phyloP scores from a whole-genome alignment of 192 early-diverging fungal genomes.

The Pilaira anomala region DNA sequence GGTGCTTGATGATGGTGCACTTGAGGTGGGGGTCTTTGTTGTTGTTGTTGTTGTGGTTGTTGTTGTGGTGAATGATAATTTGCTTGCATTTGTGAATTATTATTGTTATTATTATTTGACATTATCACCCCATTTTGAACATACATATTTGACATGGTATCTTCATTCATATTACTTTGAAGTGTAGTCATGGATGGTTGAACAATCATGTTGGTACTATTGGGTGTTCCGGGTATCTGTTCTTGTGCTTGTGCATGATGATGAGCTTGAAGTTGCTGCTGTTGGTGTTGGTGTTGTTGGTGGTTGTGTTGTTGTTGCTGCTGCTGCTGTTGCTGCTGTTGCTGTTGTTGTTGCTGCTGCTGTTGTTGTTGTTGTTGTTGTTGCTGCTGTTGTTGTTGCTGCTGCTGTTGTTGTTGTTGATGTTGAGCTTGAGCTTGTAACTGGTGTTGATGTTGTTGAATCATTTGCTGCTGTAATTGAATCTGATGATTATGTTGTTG shows the following conservation, averaged over 20 bases:
- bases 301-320: conserved; percentile 6
- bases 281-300: conserved; percentile 13
- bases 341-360: conserved; percentile 12
- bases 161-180: neutral
- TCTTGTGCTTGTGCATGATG: no score
- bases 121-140: conserved; percentile 1
- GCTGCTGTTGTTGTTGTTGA: conserved; percentile 9
- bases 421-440: no score
- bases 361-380: neutral
- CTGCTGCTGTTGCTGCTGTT: conserved; percentile 17
- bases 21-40: neutral
- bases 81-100: no score
- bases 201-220: no score
- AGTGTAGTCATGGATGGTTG: no score
- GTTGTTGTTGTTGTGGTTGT: no score
- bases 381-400: neutral
- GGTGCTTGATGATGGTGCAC: neutral
- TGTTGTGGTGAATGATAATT: no score
- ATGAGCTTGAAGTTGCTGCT: conserved; percentile 3
- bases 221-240: no score
- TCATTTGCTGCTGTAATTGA: neutral
- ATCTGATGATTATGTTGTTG: neutral
- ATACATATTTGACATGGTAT: neutral
- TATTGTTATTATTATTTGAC: neutral
- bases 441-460: no score